Evolutionary conservation across 108 stramenopile species (phyloP), one percentile per base, ranked within the genome.

Genomic region (Craspedostauros australis): DNA sequence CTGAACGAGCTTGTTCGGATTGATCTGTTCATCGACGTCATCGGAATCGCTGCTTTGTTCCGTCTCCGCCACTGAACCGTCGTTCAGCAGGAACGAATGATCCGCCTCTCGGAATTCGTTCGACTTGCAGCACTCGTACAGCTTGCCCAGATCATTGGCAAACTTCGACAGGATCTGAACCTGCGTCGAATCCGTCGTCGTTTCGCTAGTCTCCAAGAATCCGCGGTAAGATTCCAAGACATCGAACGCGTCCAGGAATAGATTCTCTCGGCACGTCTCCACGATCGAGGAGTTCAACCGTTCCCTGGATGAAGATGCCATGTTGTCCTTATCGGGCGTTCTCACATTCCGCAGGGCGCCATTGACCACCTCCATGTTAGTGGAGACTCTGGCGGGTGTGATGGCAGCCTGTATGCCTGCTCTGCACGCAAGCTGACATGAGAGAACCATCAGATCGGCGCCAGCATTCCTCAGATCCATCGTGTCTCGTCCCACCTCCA

Each of bases 321-420:
- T 47, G 40, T 32, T 8, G 21, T 21, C 20, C 28, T 36, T 66
- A 50, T 33, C 49, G 12, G 25, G 68, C 39, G 26, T 64, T 30
- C 30, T 75, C 75, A 61, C 70, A 60, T 57, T 82, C 25, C 86
- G 62, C 0, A 92, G 69, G 1, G 90, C 90, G 26, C 90, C 90
- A 49, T 87, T 82, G 41, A 92, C 75, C 15, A 92, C 90, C 54
- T 92, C 79, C 90, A 92, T 92, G 45, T 92, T 88, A 12, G 90
- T 88, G 4, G 80, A 77, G 14, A 92, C 86, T 16, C 79, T 63
- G 23, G 82, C 90, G 33, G 88, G 69, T 15, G 80, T 69, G 11
- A 65, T 68, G 16, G 89, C 77, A 14, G 86, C 86, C 26, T 72
- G 74, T 15, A 88, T 69, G 26, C 90, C 90, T 24, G 62, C 77